Evolutionary conservation across 352 stramenopile species (phyloP).

Genomic region (Phytophthora vignae): DNA sequence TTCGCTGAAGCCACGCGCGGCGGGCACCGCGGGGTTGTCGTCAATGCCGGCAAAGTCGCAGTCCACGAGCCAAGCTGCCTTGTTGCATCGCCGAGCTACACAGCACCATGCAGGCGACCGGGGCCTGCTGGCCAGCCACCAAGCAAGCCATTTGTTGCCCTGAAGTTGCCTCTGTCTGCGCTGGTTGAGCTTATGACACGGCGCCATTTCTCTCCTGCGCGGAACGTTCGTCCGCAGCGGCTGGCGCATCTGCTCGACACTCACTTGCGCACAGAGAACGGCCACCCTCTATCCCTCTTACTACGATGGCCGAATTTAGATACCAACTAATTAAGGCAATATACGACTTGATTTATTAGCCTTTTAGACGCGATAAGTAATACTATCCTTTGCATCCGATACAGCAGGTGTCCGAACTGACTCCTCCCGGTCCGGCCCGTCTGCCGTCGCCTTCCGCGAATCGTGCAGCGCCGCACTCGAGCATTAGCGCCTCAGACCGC

Average conservation of each 20-base stretch:
- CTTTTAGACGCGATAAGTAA: neutral
- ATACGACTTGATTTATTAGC: neutral
- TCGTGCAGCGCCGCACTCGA: slow-evolving; percentile 24
- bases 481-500: slow-evolving; percentile 21
- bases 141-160: neutral
- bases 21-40: neutral
- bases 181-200: slow-evolving; percentile 9
- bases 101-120: too few species aligned
- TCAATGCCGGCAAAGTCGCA: too few species aligned
- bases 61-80: too few species aligned
- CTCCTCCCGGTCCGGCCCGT: slow-evolving; percentile 4
- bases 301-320: neutral
- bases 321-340: too few species aligned
- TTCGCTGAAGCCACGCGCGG: slow-evolving; percentile 20
- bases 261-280: neutral
- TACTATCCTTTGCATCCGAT: neutral
- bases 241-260: slow-evolving; percentile 7
- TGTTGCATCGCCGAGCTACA: neutral
- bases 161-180: slow-evolving; percentile 16
- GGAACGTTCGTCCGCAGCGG: slow-evolving; percentile 10
- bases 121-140: neutral
- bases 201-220: slow-evolving; percentile 13
- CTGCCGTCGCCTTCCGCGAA: slow-evolving; percentile 25
- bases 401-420: slow-evolving; percentile 16
- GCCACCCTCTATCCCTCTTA: neutral